Evolutionary conservation across 1,284 basidiomycete species (phyloP), one percentile per base, ranked within the genome.

Genomic region (Puccinia triticina): DNA sequence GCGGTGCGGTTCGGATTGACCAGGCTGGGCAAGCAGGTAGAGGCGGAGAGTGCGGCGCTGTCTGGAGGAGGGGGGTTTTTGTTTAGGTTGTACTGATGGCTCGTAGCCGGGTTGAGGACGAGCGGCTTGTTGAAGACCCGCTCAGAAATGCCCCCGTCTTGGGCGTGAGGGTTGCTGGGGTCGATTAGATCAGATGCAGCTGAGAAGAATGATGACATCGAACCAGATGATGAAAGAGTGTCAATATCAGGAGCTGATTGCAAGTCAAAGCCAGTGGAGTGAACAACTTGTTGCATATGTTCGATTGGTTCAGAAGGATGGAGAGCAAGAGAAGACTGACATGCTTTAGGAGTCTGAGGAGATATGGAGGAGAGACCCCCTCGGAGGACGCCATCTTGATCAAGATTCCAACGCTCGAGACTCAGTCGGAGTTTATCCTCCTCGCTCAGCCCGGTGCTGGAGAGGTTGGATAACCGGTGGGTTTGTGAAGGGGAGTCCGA

Each of bases 131-230:
- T 21, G 16, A 37, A 34, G 32, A 34, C 23, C 18, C 71, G 71
- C 18, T 73, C 71, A 53, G 71, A 14, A 34, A 53, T 34, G 14
- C 4, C 71, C 23, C 11, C 12, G 43, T 77, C 46, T 64, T 64
- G 57, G 48, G 46, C 2, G 26, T 50, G 40, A 14, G 29, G 7
- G 29, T 53, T 66, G 34, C 5, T 29, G n/a, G 46, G 40, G 23
- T 77, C 59, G 46, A 48, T 48, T 0, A 53, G 61, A 67, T 77
- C 76, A 48, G 76, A 77, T 32, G 76, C 29, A 67, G 76, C 57
- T 66, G 74, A 76, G 74, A 76, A 76, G 74, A 76, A 76, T 57
- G 74, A 76, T 76, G 74, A 76, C 2, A 76, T 61, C 59, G 74
- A 76, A 76, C 55, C 74, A 46, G 74, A 76, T 76, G 46, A 77